Percentiles rank a stretch among this genome's conserved stretches.
These are phyloP conservation scores for Cicer yamashitae DNA, from an alignment of 306 rosid species.

Conservation along the genomic window DNA sequence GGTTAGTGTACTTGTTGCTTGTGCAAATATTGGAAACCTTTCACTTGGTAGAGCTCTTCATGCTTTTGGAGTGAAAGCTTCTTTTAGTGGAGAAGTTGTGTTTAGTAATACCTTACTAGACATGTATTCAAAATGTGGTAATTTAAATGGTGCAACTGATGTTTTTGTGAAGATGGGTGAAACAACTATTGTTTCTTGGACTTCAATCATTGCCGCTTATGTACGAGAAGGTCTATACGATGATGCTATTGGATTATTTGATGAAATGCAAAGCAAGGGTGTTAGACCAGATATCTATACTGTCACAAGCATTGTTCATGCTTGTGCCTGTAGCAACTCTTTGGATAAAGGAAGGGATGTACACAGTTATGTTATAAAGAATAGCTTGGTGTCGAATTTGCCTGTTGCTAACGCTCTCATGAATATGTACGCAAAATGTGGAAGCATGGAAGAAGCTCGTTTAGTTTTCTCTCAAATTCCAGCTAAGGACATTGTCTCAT, in stretches of 20 bases:
- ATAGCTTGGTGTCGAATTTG: slow-evolving; percentile 52
- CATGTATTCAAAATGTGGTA: slow-evolving; percentile 81
- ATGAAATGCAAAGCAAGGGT: slow-evolving; percentile 63
- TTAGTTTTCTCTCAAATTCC: slow-evolving; percentile 58
- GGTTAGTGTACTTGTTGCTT: slow-evolving; percentile 68
- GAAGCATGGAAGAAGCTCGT: slow-evolving; percentile 77
- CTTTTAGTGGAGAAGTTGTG: slow-evolving; percentile 51
- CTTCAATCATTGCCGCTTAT: slow-evolving; percentile 71
- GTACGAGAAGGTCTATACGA: slow-evolving; percentile 65
- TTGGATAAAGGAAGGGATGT: slow-evolving; percentile 62
- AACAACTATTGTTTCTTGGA: slow-evolving; percentile 81
- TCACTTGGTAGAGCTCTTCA: slow-evolving; percentile 67
- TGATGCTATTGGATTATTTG: slow-evolving; percentile 57
- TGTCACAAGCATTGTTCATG: slow-evolving; percentile 67
- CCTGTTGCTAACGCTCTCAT: slow-evolving; percentile 73
- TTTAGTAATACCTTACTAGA: slow-evolving; percentile 69
- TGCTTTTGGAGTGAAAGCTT: slow-evolving; percentile 58
- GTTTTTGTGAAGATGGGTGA: slow-evolving; percentile 64
- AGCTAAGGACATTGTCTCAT: slow-evolving; percentile 63
- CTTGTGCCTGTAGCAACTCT: slow-evolving; percentile 63
- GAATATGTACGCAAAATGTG: slow-evolving; percentile 88
- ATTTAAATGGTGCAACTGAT: slow-evolving; percentile 54
- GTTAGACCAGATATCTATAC: slow-evolving; percentile 60
- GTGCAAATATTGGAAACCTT: slow-evolving; percentile 59
- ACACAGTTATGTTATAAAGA: slow-evolving; percentile 62